These are phyloP conservation scores for Xylaria sp. DNA, from an alignment of 2,329 filamentous ascomycete species.

Conservation along the genomic window DNA sequence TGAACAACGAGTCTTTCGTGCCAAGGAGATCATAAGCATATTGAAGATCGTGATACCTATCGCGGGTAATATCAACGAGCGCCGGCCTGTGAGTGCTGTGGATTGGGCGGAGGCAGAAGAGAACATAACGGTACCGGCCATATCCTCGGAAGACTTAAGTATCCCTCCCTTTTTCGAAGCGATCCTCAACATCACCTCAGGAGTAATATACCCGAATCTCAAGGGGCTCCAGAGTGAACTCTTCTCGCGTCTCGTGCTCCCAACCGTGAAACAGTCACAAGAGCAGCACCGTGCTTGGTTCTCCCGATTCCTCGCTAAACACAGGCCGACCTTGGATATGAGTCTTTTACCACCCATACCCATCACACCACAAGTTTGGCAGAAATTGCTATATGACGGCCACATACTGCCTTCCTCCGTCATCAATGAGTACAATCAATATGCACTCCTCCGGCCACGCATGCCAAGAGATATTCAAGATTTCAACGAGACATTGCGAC, in stretches of 20 bases:
- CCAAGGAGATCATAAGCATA: slow-evolving; percentile 14
- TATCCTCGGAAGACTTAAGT: neutral
- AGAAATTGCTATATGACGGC: slow-evolving; percentile 3
- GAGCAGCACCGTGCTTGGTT: slow-evolving; percentile 22
- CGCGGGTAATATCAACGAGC: slow-evolving; percentile 23
- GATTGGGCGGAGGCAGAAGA: slow-evolving; percentile 22
- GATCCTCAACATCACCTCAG: neutral
- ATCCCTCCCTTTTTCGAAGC: slow-evolving; percentile 19
- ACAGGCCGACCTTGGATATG: neutral
- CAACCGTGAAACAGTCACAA: slow-evolving; percentile 19
- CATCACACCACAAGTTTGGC: slow-evolving; percentile 17
- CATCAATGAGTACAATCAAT: slow-evolving; percentile 19
- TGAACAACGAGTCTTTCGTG: slow-evolving; percentile 15
- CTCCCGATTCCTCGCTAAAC: slow-evolving; percentile 23
- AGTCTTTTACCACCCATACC: slow-evolving; percentile 17
- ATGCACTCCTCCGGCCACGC: neutral
- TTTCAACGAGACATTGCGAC: slow-evolving; percentile 4
- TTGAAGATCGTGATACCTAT: slow-evolving; percentile 19
- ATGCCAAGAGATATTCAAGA: neutral
- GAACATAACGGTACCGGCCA: slow-evolving; percentile 1
- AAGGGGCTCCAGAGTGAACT: slow-evolving; percentile 10
- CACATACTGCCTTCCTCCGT: slow-evolving; percentile 6
- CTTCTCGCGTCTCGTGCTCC: slow-evolving; percentile 23
- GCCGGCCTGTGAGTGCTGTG: slow-evolving; percentile 11
- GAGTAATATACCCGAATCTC: slow-evolving; percentile 1